phyloP scores from a whole-genome alignment of 371 early-diverging fungal genomes.

The Zopfochytrium polystomum region DNA sequence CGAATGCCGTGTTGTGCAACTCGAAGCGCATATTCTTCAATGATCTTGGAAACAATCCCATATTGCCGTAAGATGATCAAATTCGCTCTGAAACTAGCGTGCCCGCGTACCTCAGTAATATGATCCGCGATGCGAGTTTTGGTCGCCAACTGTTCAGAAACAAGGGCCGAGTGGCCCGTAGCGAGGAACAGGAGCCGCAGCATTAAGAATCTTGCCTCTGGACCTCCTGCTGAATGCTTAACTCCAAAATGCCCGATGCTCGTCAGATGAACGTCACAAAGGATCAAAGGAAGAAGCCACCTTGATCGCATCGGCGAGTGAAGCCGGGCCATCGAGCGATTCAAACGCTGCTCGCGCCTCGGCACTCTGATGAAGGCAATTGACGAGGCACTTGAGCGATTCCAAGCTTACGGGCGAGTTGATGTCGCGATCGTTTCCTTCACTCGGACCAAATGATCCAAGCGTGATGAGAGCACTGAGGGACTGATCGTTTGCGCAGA shows the following conservation, averaged over 20 bases:
- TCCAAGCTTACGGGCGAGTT: slow-evolving; percentile 22
- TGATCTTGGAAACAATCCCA: background rate
- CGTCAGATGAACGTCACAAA: background rate
- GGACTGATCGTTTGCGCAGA: slow-evolving; percentile 10
- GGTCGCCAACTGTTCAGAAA: slow-evolving; percentile 7
- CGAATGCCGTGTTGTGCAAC: background rate
- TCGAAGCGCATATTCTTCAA: background rate
- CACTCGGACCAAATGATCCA: background rate
- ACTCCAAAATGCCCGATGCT: background rate
- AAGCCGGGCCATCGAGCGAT: slow-evolving; percentile 11
- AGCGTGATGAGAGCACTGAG: slow-evolving; percentile 20
- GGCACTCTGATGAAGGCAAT: slow-evolving; percentile 26
- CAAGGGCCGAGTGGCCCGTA: slow-evolving; percentile 19
- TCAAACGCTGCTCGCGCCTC: slow-evolving; percentile 14
- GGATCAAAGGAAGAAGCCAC: background rate
- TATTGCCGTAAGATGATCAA: background rate
- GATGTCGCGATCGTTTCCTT: background rate
- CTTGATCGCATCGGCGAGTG: slow-evolving; percentile 16
- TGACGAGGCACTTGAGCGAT: slow-evolving; percentile 37
- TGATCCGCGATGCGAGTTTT: slow-evolving; percentile 2
- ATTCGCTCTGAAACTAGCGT: background rate
- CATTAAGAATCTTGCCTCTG: slow-evolving; percentile 26
- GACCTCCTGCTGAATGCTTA: background rate
- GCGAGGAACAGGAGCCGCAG: slow-evolving; percentile 35
- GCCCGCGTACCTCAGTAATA: slow-evolving; percentile 6